Percentiles rank a stretch among this genome's conserved stretches.
phyloP scores from a whole-genome alignment of 192 early-diverging fungal genomes.

The Haplosporangium gracile region DNA sequence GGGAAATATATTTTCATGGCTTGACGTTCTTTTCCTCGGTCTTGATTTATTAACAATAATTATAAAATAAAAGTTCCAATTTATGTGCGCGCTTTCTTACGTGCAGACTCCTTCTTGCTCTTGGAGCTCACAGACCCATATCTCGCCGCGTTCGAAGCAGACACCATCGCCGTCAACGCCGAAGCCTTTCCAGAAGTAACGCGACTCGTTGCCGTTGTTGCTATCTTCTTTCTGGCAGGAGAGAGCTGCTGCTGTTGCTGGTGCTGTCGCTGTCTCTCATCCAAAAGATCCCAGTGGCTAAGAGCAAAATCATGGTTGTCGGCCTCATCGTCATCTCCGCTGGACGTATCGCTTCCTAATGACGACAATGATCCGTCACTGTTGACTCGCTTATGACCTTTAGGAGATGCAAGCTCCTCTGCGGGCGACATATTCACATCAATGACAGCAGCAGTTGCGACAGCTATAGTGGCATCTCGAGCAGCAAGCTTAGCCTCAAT shows the following conservation, averaged over 20 bases:
- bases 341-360: neutral
- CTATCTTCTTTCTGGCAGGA: neutral
- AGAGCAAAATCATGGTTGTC: conserved; percentile 16
- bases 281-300: conserved; percentile 53
- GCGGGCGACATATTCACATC: neutral
- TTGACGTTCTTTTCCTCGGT: no score
- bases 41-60: no score
- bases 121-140: conserved; percentile 27
- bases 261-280: conserved; percentile 17
- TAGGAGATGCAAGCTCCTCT: neutral
- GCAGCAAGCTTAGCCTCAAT: conserved; percentile 21
- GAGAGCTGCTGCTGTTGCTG: conserved; percentile 5
- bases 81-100: neutral
- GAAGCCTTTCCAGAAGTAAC: conserved; percentile 13
- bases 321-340: conserved; percentile 12
- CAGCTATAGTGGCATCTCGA: conserved; percentile 14
- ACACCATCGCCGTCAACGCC: conserved; percentile 28
- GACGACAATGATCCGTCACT: neutral
- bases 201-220: neutral
- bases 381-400: neutral
- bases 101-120: conserved; percentile 5
- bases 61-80: neutral
- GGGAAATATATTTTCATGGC: no score
- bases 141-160: conserved; percentile 25
- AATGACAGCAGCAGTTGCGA: neutral